phyloP scores from a whole-genome alignment of 805 yeast species.

The Pichia exigua region DNA sequence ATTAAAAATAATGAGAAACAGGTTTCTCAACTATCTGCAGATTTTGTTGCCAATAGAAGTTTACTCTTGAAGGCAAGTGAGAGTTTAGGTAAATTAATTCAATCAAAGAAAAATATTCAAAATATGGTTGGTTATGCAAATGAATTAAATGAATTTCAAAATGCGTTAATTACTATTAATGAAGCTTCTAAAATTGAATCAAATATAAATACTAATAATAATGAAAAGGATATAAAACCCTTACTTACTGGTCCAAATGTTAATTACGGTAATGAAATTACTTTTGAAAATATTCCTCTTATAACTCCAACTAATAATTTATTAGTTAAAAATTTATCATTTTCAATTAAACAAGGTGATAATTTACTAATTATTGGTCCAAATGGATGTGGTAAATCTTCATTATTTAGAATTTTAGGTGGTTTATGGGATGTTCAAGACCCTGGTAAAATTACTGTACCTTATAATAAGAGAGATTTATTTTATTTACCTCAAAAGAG shows the following conservation, averaged over 20 bases:
- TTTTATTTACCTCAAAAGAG: conserved; percentile 93
- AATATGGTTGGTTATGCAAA: conserved; percentile 77
- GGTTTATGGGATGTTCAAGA: conserved; percentile 83
- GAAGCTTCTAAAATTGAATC: conserved; percentile 19
- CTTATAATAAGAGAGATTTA: conserved; percentile 55
- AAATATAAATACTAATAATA: conserved; percentile 6
- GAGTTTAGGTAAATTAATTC: conserved; percentile 79
- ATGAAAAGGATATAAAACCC: conserved; percentile 13
- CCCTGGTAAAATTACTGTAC: conserved; percentile 52
- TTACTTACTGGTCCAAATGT: conserved; percentile 28
- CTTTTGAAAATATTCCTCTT: conserved; percentile 70
- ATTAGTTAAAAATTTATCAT: conserved; percentile 56
- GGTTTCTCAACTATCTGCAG: conserved; percentile 49
- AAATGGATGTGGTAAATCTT: conserved; percentile 93
- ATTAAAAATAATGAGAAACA: conserved; percentile 39
- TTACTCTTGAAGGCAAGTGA: conserved; percentile 77
- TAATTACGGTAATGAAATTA: conserved; percentile 49
- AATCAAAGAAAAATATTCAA: conserved; percentile 75
- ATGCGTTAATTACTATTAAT: conserved; percentile 47
- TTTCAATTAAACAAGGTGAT: conserved; percentile 71
- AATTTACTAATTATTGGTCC: conserved; percentile 90
- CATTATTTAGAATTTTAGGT: conserved; percentile 82
- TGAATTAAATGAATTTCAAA: conserved; percentile 64
- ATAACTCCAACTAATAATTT: conserved; percentile 79
- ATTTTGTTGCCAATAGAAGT: conserved; percentile 82